Evolutionary conservation across 2,329 filamentous ascomycete species (phyloP).

Genomic region (Fusarium bactridioides): DNA sequence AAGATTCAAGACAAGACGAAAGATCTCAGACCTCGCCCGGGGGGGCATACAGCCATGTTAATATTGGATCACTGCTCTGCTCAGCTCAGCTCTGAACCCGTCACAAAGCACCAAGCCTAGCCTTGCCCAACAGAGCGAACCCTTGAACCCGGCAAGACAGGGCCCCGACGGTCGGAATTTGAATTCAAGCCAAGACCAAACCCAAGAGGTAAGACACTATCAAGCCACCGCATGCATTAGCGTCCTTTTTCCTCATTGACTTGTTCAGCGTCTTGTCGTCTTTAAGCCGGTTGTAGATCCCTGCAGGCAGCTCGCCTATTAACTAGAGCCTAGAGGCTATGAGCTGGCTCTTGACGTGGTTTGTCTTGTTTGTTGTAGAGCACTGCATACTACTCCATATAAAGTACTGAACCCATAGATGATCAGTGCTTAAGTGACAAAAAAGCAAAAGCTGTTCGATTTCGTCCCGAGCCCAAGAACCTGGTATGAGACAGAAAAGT

Average conservation of each 20-base stretch:
- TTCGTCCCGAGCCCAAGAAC: not conserved
- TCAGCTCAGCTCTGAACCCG: not conserved
- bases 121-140: conserved; percentile 1
- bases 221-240: conserved; percentile 37
- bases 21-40: conserved; percentile 24
- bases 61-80: conserved; percentile 19
- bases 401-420: not conserved
- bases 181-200: conserved; percentile 20
- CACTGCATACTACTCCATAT: conserved; percentile 1
- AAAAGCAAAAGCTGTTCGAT: not conserved
- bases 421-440: conserved; percentile 9
- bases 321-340: conserved; percentile 8
- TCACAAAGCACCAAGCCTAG: not conserved
- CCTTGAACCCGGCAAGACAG: conserved; percentile 26
- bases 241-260: not conserved
- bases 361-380: conserved; percentile 9
- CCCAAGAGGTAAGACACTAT: conserved; percentile 35
- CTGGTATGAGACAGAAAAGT: conserved; percentile 1
- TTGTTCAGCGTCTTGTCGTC: not conserved
- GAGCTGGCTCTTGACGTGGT: conserved; percentile 32
- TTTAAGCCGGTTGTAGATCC: conserved; percentile 18
- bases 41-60: conserved; percentile 29
- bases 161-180: conserved; percentile 37
- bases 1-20: conserved; percentile 16
- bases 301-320: conserved; percentile 30